Evolutionary conservation across 495 filamentous ascomycete species (phyloP).

Genomic region (Penicillium mononematosum): DNA sequence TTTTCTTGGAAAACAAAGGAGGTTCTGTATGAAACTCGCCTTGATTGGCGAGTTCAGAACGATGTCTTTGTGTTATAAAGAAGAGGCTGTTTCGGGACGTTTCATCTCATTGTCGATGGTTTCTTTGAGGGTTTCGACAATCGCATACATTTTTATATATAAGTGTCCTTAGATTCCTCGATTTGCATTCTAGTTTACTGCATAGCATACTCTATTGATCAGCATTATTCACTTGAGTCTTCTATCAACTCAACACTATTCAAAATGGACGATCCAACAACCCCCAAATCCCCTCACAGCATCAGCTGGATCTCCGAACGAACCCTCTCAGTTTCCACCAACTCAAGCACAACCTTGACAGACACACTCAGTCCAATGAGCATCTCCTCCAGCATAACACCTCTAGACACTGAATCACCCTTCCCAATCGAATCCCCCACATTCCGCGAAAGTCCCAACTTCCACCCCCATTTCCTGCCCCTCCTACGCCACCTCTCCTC

Average conservation of each 20-base stretch:
- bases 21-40: not conserved
- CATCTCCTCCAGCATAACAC: not conserved
- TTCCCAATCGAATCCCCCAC: conserved; percentile 6
- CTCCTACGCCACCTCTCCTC: conserved; percentile 35
- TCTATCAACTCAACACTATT: not conserved
- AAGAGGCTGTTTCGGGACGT: conserved; percentile 14
- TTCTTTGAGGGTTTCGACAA: conserved; percentile 6
- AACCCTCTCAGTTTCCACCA: conserved; percentile 1
- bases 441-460: conserved; percentile 11
- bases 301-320: conserved; percentile 2
- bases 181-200: not conserved
- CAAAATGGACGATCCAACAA: not conserved
- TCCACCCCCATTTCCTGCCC: conserved; percentile 22
- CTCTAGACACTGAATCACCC: not conserved
- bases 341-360: not conserved
- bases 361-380: not conserved
- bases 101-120: conserved; percentile 15
- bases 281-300: conserved; percentile 2
- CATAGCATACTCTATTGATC: not conserved
- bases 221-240: not conserved
- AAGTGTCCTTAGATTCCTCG: not conserved
- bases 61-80: conserved; percentile 3
- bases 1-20: conserved; percentile 16
- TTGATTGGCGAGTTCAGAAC: conserved; percentile 1
- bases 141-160: conserved; percentile 9